Base-by-base conservation (phyloP, 2,329 filamentous ascomycete genomes). In the Plectosphaerella sp. region DNA sequence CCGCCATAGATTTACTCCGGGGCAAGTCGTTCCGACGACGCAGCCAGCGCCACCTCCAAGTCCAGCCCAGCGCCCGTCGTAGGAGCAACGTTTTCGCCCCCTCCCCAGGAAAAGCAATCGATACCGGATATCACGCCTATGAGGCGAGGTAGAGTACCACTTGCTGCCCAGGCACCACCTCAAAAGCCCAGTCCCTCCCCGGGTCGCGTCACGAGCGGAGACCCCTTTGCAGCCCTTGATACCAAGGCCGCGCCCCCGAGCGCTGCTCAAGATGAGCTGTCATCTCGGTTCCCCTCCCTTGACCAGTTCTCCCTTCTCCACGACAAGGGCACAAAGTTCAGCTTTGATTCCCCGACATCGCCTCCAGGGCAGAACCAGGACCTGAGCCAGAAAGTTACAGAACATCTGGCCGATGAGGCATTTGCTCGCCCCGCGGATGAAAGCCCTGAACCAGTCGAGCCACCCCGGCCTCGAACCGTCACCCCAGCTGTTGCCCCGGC, bases 111-210 rank as follows among this genome's bases (percentile, higher is more conserved):
- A 59, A 82, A 88, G 50, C 83, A 87, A 59, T 75, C 79, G 9
- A 85, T 97, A 51, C 94, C 94, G 9, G 91, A 97, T 22, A 91
- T 99, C 56, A 86, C 89, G 37, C 94, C 93, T 1, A 97, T 97
- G 94, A 83, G 94, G 55, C 82, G 94, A 71, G 94, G 94, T 4
- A 79, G 91, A 55, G 88, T 91, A 16, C 71, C 76, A 22, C 68
- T 67, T 5, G 63, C 73, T 18, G 62, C 66, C 24, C 58, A 50
- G 48, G 76, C 61, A 61, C 74, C 55, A 61, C 72, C 16, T 74
- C 77, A 53, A 39, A 85, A 83, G 62, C 81, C 80, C 50, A 87
- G 74, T 60, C 80, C 84, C 8, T 91, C 89, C 5, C 87, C 90
- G 0, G 80, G 84, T 59, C 81, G 86, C 57, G 84, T 86, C 42